Evolutionary conservation across 139 green algal species (phyloP).

Genomic region (Mesostigma viride): DNA sequence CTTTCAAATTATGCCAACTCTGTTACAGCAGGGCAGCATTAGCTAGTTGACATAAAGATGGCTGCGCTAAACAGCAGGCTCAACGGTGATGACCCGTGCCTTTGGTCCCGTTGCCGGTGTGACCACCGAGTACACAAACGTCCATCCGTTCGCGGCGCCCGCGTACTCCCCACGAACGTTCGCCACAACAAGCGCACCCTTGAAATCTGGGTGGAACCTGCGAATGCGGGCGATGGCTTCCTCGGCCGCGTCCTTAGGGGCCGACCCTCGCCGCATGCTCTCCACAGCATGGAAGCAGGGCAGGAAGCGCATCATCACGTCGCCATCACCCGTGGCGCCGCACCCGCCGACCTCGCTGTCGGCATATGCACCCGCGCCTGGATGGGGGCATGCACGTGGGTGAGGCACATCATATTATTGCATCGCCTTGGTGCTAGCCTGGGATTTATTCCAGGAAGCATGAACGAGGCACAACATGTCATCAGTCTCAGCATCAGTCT

Average conservation of each 20-base stretch:
- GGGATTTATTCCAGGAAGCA: too few species aligned
- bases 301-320: slow-evolving; percentile 64
- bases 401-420: too few species aligned
- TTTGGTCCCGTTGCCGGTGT: neutral
- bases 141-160: slow-evolving; percentile 12
- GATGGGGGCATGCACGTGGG: slow-evolving; percentile 46
- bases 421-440: too few species aligned
- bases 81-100: too few species aligned
- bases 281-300: slow-evolving; percentile 58
- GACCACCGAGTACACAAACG: neutral
- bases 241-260: slow-evolving; percentile 42
- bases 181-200: slow-evolving; percentile 19
- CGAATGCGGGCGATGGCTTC: slow-evolving; percentile 27
- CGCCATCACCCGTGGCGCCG: slow-evolving; percentile 61
- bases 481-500: too few species aligned
- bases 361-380: slow-evolving; percentile 54
- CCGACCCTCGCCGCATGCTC: slow-evolving; percentile 42
- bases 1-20: too few species aligned
- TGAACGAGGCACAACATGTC: too few species aligned
- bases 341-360: slow-evolving; percentile 53
- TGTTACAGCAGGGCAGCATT: too few species aligned
- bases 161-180: slow-evolving; percentile 23
- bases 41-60: too few species aligned
- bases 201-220: slow-evolving; percentile 19
- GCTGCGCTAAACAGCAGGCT: too few species aligned